phyloP scores from a whole-genome alignment of 805 yeast genomes.

The Metschnikowia similis region DNA sequence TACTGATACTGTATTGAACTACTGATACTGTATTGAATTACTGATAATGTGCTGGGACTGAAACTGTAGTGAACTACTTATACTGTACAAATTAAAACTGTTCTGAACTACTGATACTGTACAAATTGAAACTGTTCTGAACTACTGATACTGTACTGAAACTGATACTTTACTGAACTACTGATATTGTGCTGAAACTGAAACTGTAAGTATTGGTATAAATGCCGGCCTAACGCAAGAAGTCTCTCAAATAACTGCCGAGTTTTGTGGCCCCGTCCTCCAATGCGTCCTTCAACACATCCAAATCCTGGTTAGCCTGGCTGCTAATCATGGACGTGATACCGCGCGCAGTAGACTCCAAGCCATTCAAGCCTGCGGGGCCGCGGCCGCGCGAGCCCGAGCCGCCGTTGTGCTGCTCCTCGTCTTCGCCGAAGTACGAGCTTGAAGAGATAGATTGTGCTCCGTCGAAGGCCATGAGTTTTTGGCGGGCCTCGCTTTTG shows the following conservation, averaged over 20 bases:
- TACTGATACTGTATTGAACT: too few relatives aligned
- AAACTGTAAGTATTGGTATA: not conserved
- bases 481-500: conserved; percentile 74
- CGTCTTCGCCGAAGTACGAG: conserved; percentile 86
- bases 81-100: not conserved
- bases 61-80: not conserved
- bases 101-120: too few relatives aligned
- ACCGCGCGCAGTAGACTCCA: conserved; percentile 58
- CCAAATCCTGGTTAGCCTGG: conserved; percentile 84
- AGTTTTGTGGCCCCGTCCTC: conserved; percentile 92
- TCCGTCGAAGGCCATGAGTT: conserved; percentile 75
- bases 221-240: conserved; percentile 44
- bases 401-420: conserved; percentile 29
- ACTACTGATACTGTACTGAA: too few relatives aligned
- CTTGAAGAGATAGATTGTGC: conserved; percentile 90
- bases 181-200: not conserved
- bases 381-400: conserved; percentile 13
- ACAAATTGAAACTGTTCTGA: too few relatives aligned
- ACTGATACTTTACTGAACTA: too few relatives aligned
- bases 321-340: conserved; percentile 65
- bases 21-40: too few relatives aligned
- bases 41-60: not conserved
- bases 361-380: conserved; percentile 34
- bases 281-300: conserved; percentile 82
- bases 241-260: conserved; percentile 82